These are phyloP conservation scores for Primulina huaijiensis DNA, from an alignment of 257 asterid genomes.

Conservation along the genomic window DNA sequence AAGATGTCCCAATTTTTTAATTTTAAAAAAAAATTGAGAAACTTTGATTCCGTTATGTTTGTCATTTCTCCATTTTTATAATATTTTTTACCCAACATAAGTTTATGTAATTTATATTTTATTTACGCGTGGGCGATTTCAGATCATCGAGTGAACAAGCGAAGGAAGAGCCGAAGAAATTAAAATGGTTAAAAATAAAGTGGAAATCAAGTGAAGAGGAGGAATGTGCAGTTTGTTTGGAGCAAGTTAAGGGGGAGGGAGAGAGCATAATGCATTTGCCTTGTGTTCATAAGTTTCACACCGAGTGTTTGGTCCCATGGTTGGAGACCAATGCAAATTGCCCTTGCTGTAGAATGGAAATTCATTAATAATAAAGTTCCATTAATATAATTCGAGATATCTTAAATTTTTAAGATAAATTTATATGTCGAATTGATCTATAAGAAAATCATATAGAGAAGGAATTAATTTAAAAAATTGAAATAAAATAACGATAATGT, in stretches of 20 bases:
- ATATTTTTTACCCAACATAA: no score
- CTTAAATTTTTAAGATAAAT: no score
- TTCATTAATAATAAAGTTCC: neutral
- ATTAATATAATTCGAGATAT: no score
- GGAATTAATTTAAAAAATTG: no score
- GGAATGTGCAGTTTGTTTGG: conserved; percentile 25
- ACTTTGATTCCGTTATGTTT: no score
- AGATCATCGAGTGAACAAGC: neutral
- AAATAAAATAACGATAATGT: no score
- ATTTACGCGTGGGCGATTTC: neutral
- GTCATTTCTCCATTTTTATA: no score
- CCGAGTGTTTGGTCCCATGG: conserved; percentile 28
- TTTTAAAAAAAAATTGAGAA: no score
- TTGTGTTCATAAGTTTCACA: conserved; percentile 24
- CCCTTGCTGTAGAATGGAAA: conserved; percentile 25
- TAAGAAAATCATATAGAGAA: no score
- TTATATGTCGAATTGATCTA: no score
- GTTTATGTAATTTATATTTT: neutral
- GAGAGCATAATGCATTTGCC: conserved; percentile 23
- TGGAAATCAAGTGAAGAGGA: conserved; percentile 4
- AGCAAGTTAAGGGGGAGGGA: conserved; percentile 16
- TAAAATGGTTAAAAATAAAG: neutral
- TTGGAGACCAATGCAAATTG: conserved; percentile 17
- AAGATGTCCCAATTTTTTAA: no score
- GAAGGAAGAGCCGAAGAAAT: neutral